Percentiles rank a stretch among this genome's conserved stretches.
Evolutionary conservation across 441 rosid species (phyloP).

Genomic region (Oxalis stricta): DNA sequence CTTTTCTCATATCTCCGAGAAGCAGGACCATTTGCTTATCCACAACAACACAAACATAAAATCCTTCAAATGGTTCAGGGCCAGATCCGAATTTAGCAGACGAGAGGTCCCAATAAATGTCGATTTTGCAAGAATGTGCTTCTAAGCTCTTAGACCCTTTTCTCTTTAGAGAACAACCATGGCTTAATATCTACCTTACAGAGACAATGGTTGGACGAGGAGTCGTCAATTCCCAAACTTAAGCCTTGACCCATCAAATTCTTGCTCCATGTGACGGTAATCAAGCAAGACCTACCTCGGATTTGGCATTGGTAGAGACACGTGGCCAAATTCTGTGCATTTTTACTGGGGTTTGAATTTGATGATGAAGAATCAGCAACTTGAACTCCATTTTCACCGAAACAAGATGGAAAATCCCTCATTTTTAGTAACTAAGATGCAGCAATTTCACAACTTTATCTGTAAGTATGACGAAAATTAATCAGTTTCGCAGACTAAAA

Average conservation of each 20-base stretch:
- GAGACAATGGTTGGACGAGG: constrained; percentile 47
- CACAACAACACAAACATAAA: constrained; percentile 53
- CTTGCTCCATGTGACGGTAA: constrained; percentile 69
- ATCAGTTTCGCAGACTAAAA: constrained; percentile 12
- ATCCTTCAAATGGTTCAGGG: constrained; percentile 70
- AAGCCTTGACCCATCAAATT: constrained; percentile 84
- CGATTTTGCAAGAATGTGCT: constrained; percentile 43
- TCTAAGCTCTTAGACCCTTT: constrained; percentile 67
- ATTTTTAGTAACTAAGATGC: constrained; percentile 17
- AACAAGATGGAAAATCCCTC: constrained; percentile 91
- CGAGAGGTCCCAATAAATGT: constrained; percentile 72
- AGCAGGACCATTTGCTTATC: constrained; percentile 56
- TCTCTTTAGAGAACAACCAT: constrained; percentile 73
- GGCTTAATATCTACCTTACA: constrained; percentile 85
- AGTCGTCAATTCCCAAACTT: constrained; percentile 50
- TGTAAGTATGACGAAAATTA: constrained; percentile 11
- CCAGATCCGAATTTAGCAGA: constrained; percentile 67
- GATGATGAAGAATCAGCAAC: constrained; percentile 66
- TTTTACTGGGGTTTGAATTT: constrained; percentile 32
- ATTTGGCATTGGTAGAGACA: constrained; percentile 54
- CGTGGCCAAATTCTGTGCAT: constrained; percentile 55
- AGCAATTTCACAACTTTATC: constrained; percentile 11
- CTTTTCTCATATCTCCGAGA: constrained; percentile 78
- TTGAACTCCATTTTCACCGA: constrained; percentile 75
- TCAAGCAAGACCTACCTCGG: constrained; percentile 44